Evolutionary conservation across 2,329 filamentous ascomycete genomes (phyloP).

Genomic region (Aaosphaeria arxii): DNA sequence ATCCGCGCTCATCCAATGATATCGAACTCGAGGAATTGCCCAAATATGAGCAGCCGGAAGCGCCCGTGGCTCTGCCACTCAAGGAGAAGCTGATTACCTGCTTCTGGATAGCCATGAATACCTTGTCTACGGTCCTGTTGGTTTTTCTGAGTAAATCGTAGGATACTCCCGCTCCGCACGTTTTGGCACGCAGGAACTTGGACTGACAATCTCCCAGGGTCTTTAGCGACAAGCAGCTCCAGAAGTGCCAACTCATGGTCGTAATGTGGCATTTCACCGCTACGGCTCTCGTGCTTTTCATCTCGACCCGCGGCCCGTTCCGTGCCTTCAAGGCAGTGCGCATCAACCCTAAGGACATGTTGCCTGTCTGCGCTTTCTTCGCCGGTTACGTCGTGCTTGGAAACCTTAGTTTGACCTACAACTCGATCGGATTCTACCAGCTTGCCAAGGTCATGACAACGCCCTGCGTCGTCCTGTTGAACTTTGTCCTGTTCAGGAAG

Average conservation of each 20-base stretch:
- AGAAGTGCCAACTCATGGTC: conserved; percentile 45
- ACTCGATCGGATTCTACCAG: conserved; percentile 49
- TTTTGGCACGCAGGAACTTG: neutral
- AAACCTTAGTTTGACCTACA: conserved; percentile 46
- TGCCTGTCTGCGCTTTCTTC: conserved; percentile 47
- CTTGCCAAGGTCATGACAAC: conserved; percentile 50
- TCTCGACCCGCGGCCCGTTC: conserved; percentile 42
- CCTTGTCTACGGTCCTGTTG: conserved; percentile 41
- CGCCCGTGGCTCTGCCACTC: conserved; percentile 24
- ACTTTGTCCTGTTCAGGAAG: conserved; percentile 44
- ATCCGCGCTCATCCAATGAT: conserved; percentile 27
- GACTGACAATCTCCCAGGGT: conserved; percentile 36
- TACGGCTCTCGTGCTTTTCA: conserved; percentile 43
- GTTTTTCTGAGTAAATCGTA: conserved; percentile 48
- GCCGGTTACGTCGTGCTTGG: conserved; percentile 47
- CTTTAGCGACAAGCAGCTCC: conserved; percentile 44
- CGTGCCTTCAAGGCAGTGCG: conserved; percentile 45
- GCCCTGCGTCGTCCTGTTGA: conserved; percentile 45
- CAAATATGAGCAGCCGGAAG: conserved; percentile 26
- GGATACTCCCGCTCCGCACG: conserved; percentile 1
- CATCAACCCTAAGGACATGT: conserved; percentile 43
- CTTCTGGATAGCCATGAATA: conserved; percentile 44
- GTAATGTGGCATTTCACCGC: conserved; percentile 49
- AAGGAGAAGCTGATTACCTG: conserved; percentile 38
- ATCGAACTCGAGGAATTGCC: conserved; percentile 31